Base-by-base conservation (phyloP, 2,329 filamentous ascomycete species). In the Triangularia verruculosa region DNA sequence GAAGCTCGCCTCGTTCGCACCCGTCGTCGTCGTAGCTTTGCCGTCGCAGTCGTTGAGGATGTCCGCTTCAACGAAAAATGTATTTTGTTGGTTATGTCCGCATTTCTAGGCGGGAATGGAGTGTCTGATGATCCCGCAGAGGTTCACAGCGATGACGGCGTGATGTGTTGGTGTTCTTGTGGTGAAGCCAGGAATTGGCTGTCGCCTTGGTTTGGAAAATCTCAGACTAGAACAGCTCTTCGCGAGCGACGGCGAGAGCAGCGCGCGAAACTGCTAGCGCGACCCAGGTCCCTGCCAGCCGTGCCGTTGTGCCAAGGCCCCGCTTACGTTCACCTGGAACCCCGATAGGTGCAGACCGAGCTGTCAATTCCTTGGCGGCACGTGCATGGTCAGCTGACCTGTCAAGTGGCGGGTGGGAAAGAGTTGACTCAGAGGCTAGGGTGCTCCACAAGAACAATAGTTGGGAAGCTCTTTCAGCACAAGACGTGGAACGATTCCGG, bases 141-240 rank as follows among this genome's bases (percentile, higher is more conserved):
- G 63, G 56, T 66, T 65, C 64, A 63, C 66, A 63, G 68, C 66
- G 68, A 69, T 67, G 66, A 70, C 59, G 24, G 67, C 64, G 53
- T 54, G 61, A 56, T 57, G 53, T 30, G 54, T 61, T 53, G 59
- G 63, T 58, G 61, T 39, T 56, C 56, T 24, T 27, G 64, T 63
- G 66, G 67, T 68, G 67, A 64, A 67, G 67, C 66, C 67, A 66
- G 57, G 39, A 66, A 52, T 60, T 68, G 64, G 68, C 67, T 57
- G 64, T 59, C 64, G 65, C 57, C 57, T 66, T 57, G 59, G 62
- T 66, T 62, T 61, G 66, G 60, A 69, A 71, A 70, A 71, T 65
- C 68, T 69, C 53, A 60, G n/a, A 54, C 51, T 15, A 11, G 22
- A 25, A 24, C 51, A 54, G 51, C 22, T 54, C 25, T 63, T 66